These are phyloP conservation scores for Cruciata laevipes DNA, from an alignment of 257 asterid genomes.

Conservation along the genomic window DNA sequence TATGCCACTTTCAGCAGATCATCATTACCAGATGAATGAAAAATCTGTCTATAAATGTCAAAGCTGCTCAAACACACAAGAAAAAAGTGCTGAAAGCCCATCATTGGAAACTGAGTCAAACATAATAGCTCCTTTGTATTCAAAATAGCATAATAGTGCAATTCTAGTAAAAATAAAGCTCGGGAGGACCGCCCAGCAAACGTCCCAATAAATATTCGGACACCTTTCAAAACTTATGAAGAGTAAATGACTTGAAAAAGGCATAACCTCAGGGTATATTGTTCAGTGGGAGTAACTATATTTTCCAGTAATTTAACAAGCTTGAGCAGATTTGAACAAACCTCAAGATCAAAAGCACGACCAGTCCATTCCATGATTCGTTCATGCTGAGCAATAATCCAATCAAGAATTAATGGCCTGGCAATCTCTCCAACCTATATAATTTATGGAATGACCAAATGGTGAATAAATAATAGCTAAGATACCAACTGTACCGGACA, in stretches of 20 bases:
- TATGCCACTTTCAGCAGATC: neutral
- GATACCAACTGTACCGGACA: neutral
- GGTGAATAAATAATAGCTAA: neutral
- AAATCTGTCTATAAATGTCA: neutral
- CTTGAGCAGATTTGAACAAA: conserved; percentile 25
- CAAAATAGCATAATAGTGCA: too few species aligned
- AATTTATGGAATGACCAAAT: conserved; percentile 15
- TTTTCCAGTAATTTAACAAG: neutral
- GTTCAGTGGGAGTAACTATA: neutral
- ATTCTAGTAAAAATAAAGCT: neutral
- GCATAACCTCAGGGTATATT: neutral
- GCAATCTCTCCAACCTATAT: conserved; percentile 72
- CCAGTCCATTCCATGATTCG: conserved; percentile 94
- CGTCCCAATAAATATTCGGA: neutral
- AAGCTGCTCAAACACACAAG: neutral
- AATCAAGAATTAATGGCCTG: conserved; percentile 80
- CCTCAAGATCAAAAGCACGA: conserved; percentile 96
- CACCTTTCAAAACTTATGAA: neutral
- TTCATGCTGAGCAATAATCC: conserved; percentile 87
- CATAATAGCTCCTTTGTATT: neutral
- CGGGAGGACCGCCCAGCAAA: neutral
- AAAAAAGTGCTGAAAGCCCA: neutral
- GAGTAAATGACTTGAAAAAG: neutral
- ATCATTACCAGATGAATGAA: neutral
- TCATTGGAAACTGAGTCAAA: neutral